Conservation (phyloP, 495 filamentous ascomycete species). For the Penicillium atrosanguineum region DNA sequence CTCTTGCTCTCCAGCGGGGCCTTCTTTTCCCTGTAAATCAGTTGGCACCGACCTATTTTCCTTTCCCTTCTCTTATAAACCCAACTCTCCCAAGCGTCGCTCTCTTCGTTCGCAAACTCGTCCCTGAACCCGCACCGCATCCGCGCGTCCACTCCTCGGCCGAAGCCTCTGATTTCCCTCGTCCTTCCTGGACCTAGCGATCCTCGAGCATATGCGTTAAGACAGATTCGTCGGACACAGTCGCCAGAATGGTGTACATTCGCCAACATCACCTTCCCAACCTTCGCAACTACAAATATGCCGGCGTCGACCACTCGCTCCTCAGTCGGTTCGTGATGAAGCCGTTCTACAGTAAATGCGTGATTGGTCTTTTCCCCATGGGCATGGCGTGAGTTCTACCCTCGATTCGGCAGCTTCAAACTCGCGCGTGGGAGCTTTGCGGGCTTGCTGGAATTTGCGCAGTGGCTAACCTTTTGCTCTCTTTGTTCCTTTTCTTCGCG, state of each 20-base stretch:
- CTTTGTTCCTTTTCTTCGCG: slow-evolving; percentile 16
- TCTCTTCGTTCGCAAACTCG: not conserved
- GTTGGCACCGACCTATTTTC: slow-evolving; percentile 3
- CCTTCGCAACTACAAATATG: slow-evolving; percentile 89
- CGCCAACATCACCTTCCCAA: slow-evolving; percentile 86
- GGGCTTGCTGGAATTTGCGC: slow-evolving; percentile 2
- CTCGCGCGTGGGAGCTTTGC: not conserved
- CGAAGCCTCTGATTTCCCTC: not conserved
- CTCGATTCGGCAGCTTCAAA: not conserved
- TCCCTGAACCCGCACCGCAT: not conserved
- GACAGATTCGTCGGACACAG: not conserved
- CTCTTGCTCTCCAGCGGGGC: slow-evolving; percentile 11
- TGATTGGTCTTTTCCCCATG: slow-evolving; percentile 92
- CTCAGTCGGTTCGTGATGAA: slow-evolving; percentile 89
- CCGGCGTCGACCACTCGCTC: slow-evolving; percentile 82
- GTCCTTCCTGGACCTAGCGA: not conserved
- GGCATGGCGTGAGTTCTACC: slow-evolving; percentile 79
- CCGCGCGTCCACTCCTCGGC: not conserved
- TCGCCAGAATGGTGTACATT: slow-evolving; percentile 73
- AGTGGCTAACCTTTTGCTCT: slow-evolving; percentile 17
- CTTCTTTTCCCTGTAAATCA: slow-evolving; percentile 5
- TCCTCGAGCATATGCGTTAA: not conserved
- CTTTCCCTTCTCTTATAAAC: slow-evolving; percentile 3
- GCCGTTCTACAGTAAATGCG: slow-evolving; percentile 93
- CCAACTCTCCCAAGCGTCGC: not conserved